phyloP scores from a whole-genome alignment of 202 grass and related monocot species.

The Schoenoplectus tabernaemontani region DNA sequence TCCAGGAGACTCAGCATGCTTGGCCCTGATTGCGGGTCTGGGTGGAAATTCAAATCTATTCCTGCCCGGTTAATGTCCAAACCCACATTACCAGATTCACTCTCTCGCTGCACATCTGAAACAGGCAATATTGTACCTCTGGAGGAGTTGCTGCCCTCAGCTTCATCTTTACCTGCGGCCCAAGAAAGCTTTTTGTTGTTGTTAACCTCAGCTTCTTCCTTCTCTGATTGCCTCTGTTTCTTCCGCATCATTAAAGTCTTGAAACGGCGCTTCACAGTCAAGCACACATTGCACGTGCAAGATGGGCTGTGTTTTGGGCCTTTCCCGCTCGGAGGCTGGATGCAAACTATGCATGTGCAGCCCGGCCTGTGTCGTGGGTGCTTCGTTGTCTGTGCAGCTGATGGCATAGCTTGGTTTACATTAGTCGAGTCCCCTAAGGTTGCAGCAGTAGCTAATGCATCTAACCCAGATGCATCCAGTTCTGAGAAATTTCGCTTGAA shows the following conservation, averaged over 20 bases:
- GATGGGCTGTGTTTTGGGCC: conserved; percentile 84
- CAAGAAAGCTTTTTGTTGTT: conserved; percentile 59
- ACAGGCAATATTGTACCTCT: conserved; percentile 39
- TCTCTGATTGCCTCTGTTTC: conserved; percentile 84
- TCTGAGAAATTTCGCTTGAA: conserved; percentile 51
- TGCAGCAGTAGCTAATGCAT: conserved; percentile 50
- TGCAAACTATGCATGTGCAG: conserved; percentile 97
- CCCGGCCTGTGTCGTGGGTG: conserved; percentile 86
- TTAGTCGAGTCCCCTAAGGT: conserved; percentile 33
- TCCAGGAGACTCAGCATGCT: conserved; percentile 80
- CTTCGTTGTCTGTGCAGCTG: conserved; percentile 68
- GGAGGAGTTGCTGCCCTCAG: conserved; percentile 51
- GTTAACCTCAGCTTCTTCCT: conserved; percentile 66
- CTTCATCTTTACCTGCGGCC: conserved; percentile 54
- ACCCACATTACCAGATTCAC: conserved; percentile 30
- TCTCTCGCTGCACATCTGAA: conserved; percentile 33
- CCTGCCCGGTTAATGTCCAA: conserved; percentile 42
- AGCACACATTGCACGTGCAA: conserved; percentile 93
- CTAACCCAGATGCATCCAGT: conserved; percentile 52
- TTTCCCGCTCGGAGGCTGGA: conserved; percentile 95
- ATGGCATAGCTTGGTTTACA: conserved; percentile 42
- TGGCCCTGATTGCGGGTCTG: conserved; percentile 10
- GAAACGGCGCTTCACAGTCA: conserved; percentile 86
- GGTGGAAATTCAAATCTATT: conserved; percentile 90
- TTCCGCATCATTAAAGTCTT: conserved; percentile 98